Base-by-base conservation (phyloP, 2,329 filamentous ascomycete genomes). In the Emericellopsis atlantica region DNA sequence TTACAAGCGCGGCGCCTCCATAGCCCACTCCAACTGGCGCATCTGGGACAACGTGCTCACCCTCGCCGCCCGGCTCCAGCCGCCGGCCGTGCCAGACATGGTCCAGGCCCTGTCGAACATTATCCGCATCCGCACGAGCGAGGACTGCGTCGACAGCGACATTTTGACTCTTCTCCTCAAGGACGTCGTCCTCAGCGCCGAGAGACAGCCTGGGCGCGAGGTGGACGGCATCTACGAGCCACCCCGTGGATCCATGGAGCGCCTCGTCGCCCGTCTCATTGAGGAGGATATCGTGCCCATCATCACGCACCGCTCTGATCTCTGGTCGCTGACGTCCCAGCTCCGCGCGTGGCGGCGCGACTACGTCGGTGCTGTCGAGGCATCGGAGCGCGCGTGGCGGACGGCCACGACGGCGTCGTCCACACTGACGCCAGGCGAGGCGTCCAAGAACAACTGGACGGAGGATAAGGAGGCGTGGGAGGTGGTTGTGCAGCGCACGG, bases 31-130 rank as follows among this genome's bases (percentile, higher is more conserved):
- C 51, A 90, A 90, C 62, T 85, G 83, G 73, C 80, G 86, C 50
- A 95, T 98, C 58, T 96, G 90, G 90, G 86, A 94, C 56, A 98
- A 98, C 52, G 82, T 96, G 14, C 75, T 98, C 43, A 92, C 88
- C 0, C 80, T 96, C 18, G 83, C 85, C 0, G 77, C 84, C 0
- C 84, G 86, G 2, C 74, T 92, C 23, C 72, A 70, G 1, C 89
- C 90, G 0, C 81, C 85, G 0, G 77, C 82, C 1, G 79, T 87
- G 54, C 59, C 68, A 1, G 87, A 95, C 46, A 76, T 95, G 39
- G 65, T 95, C 26, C 69, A 81, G 5, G 86, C 86, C 0, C 72
- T 92, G 44, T 75, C 73, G 33, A 77, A 81, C 45, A 71, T 96
- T 40, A 76, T 95, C 41, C 77, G 82, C 21, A 76, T 96, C 32